Percentiles rank a stretch among this genome's conserved stretches.
Conservation (phyloP, 1,139 yeast genomes). For the Yamadazyma sp. region DNA sequence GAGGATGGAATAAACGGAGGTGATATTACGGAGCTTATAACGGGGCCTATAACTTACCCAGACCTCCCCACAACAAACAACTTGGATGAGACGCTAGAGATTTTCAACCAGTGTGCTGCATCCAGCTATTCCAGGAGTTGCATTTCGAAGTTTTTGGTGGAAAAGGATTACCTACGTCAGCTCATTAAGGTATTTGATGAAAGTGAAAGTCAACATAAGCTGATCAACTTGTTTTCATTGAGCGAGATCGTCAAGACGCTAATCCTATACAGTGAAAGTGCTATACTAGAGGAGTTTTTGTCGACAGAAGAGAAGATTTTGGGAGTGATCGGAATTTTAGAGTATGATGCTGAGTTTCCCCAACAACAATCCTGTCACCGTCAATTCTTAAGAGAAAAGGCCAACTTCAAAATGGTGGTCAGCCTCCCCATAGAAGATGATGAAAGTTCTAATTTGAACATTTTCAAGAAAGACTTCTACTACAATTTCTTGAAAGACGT, state of each 20-base stretch:
- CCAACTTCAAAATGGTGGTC: conserved; percentile 69
- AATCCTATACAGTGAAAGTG: conserved; percentile 68
- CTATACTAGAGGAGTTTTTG: conserved; percentile 65
- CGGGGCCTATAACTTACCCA: conserved; percentile 79
- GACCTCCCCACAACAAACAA: conserved; percentile 48
- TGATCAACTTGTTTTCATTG: conserved; percentile 58
- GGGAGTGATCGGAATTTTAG: conserved; percentile 79
- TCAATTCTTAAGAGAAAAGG: conserved; percentile 55
- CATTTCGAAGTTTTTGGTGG: conserved; percentile 51
- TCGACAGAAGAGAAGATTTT: conserved; percentile 56
- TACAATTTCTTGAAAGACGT: conserved; percentile 84
- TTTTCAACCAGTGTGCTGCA: conserved; percentile 56
- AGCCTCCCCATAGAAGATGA: conserved; percentile 57
- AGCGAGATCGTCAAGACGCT: conserved; percentile 73
- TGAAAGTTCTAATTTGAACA: conserved; percentile 33
- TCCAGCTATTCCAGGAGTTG: conserved; percentile 56
- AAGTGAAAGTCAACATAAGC: conserved; percentile 53
- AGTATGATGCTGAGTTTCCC: conserved; percentile 88
- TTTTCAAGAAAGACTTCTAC: conserved; percentile 73
- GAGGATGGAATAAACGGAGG: conserved; percentile 22
- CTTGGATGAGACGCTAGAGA: conserved; percentile 50
- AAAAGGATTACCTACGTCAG: conserved; percentile 51
- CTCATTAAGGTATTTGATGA: conserved; percentile 53
- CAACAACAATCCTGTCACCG: conserved; percentile 77
- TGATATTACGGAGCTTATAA: conserved; percentile 72